Evolutionary conservation across 441 rosid species (phyloP).

Genomic region (Euphorbia celastroides): DNA sequence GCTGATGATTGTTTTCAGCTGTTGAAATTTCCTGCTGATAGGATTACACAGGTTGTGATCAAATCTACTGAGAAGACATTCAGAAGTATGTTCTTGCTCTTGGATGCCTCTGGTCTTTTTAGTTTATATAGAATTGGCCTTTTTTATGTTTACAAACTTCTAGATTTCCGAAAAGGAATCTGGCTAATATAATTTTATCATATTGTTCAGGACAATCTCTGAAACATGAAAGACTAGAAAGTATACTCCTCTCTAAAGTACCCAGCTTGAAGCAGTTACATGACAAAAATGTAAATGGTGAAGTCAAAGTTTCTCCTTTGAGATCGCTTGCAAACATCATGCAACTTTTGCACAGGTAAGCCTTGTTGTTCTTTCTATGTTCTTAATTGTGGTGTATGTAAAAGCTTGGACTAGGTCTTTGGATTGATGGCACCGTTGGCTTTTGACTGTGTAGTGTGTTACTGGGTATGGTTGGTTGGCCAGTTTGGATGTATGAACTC

Average conservation of each 20-base stretch:
- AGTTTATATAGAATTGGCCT: conserved; percentile 1
- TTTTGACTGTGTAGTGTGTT: neutral
- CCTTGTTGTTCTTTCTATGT: neutral
- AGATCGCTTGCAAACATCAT: conserved; percentile 51
- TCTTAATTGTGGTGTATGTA: neutral
- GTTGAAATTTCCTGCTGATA: conserved; percentile 61
- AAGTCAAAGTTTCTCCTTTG: conserved; percentile 39
- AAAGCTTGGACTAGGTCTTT: neutral
- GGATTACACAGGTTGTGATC: conserved; percentile 59
- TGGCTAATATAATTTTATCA: conserved; percentile 15
- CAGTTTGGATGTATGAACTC: too few species aligned
- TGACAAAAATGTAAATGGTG: conserved; percentile 39
- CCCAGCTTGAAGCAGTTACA: conserved; percentile 78
- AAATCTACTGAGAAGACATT: conserved; percentile 79
- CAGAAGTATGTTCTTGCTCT: conserved; percentile 67
- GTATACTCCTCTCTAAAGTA: conserved; percentile 53
- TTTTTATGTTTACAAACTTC: conserved; percentile 1
- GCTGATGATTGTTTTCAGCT: conserved; percentile 90
- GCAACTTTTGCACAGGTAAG: conserved; percentile 69
- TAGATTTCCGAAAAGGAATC: neutral
- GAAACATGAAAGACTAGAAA: conserved; percentile 73
- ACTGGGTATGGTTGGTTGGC: too few species aligned
- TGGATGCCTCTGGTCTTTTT: conserved; percentile 1
- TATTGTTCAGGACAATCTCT: conserved; percentile 61
- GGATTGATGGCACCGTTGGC: neutral